Evolutionary conservation across 345 rosid genomes (phyloP).

Genomic region (Sisymbrium irio): DNA sequence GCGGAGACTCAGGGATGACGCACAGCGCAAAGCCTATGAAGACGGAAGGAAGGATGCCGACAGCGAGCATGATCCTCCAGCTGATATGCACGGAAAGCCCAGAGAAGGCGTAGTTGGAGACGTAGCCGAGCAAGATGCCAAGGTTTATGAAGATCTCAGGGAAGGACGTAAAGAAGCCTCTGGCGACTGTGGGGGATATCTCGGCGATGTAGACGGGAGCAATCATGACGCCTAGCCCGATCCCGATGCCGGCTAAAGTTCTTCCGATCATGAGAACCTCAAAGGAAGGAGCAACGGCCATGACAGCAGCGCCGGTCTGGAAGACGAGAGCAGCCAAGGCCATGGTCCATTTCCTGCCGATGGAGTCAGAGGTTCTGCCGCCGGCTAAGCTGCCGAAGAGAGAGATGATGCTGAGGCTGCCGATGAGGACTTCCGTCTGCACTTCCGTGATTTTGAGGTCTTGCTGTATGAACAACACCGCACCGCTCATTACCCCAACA

Average conservation of each 20-base stretch:
- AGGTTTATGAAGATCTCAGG: slow-evolving; percentile 82
- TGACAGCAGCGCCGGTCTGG: slow-evolving; percentile 68
- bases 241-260: slow-evolving; percentile 74
- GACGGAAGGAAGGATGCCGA: slow-evolving; percentile 78
- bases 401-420: slow-evolving; percentile 72
- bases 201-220: slow-evolving; percentile 90
- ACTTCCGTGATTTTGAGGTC: slow-evolving; percentile 78
- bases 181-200: slow-evolving; percentile 61
- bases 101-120: slow-evolving; percentile 80
- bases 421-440: slow-evolving; percentile 75
- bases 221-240: slow-evolving; percentile 88
- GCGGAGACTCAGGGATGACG: slow-evolving; percentile 86
- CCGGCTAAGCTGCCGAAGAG: slow-evolving; percentile 86
- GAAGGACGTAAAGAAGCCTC: slow-evolving; percentile 84
- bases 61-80: slow-evolving; percentile 94
- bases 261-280: slow-evolving; percentile 70
- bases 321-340: slow-evolving; percentile 80
- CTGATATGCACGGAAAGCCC: slow-evolving; percentile 60
- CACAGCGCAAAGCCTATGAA: slow-evolving; percentile 75
- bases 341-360: slow-evolving; percentile 96
- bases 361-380: slow-evolving; percentile 73
- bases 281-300: slow-evolving; percentile 79
- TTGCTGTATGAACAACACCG: slow-evolving; percentile 79
- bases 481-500: slow-evolving; percentile 97
- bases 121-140: slow-evolving; percentile 86